These are phyloP conservation scores for Fusarium tricinctum DNA, from an alignment of 2,329 filamentous ascomycete genomes.

Conservation along the genomic window DNA sequence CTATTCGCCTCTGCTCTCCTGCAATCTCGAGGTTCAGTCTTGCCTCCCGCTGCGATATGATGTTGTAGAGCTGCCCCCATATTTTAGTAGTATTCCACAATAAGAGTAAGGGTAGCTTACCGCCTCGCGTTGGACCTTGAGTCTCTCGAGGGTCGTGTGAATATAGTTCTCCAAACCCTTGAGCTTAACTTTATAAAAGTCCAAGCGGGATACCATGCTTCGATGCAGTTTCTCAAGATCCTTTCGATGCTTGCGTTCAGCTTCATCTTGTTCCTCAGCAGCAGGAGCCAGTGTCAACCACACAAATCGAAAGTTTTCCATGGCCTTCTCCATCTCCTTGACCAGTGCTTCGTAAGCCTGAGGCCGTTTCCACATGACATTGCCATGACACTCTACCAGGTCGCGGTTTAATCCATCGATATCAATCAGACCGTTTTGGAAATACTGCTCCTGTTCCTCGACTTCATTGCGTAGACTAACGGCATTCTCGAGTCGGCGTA, in stretches of 20 bases:
- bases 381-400: constrained; percentile 73
- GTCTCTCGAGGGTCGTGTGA: constrained; percentile 70
- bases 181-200: constrained; percentile 73
- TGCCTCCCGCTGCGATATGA: constrained; percentile 75
- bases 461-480: constrained; percentile 73
- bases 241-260: constrained; percentile 49
- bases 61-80: constrained; percentile 69
- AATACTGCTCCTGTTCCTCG: constrained; percentile 67
- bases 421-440: constrained; percentile 66
- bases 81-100: constrained; percentile 25
- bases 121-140: constrained; percentile 73
- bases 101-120: constrained; percentile 56
- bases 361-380: constrained; percentile 73
- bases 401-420: constrained; percentile 73
- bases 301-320: constrained; percentile 59
- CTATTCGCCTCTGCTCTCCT: constrained; percentile 70
- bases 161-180: constrained; percentile 74
- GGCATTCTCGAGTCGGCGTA: constrained; percentile 71
- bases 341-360: constrained; percentile 71
- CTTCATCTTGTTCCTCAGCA: constrained; percentile 42
- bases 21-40: constrained; percentile 75
- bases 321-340: constrained; percentile 62
- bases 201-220: constrained; percentile 67
- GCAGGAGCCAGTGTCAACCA: constrained; percentile 37
- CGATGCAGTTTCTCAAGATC: constrained; percentile 63